Conservation (phyloP, 2,329 filamentous ascomycete species). For the Clonostachys rhizophaga region DNA sequence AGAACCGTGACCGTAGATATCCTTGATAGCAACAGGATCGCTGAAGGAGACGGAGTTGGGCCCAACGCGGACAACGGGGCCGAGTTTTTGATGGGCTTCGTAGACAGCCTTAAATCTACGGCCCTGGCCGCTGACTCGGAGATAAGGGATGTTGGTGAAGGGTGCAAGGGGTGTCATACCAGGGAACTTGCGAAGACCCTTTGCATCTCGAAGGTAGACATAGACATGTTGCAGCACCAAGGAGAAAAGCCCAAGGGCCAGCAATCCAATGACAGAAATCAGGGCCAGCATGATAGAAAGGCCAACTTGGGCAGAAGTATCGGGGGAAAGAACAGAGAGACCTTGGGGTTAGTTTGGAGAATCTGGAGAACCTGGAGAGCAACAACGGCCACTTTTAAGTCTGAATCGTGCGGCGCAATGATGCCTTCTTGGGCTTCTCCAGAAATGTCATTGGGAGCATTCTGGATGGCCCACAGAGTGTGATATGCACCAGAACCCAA, state of each 20-base stretch:
- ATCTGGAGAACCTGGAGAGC: no score
- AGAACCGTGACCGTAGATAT: constrained; percentile 39
- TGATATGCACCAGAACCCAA: no score
- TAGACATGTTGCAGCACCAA: constrained; percentile 4
- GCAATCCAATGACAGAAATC: not conserved
- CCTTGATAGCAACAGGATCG: constrained; percentile 12
- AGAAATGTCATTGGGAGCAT: no score
- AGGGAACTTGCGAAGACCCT: constrained; percentile 41
- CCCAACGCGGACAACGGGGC: constrained; percentile 19
- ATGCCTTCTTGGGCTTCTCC: no score
- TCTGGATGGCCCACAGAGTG: no score
- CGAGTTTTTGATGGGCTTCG: constrained; percentile 17
- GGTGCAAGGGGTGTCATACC: constrained; percentile 35
- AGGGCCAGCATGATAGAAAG: not conserved
- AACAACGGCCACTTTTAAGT: no score
- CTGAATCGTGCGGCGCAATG: no score
- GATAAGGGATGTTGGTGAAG: constrained; percentile 39
- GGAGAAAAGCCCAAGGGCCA: not conserved
- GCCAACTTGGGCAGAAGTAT: no score
- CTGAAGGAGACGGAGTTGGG: constrained; percentile 17
- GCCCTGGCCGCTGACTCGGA: constrained; percentile 33
- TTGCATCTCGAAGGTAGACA: constrained; percentile 36
- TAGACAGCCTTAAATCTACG: not conserved
- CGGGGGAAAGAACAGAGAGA: no score
- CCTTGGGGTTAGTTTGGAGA: no score